Conservation (phyloP, 768 basidiomycete genomes). For the Pisolithus microcarpus region DNA sequence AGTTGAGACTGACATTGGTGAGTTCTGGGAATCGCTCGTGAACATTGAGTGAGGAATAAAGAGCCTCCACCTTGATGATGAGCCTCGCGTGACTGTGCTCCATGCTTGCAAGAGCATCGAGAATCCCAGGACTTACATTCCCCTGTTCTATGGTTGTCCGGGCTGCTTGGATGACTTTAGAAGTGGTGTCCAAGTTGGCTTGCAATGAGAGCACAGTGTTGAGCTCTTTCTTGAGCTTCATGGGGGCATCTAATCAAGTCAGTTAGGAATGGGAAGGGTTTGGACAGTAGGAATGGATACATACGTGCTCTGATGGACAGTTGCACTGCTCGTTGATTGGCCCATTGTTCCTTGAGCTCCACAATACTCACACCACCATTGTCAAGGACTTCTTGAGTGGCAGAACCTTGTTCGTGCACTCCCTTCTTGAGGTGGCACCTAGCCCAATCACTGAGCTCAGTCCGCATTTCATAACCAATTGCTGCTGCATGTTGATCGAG, state of each 20-base stretch:
- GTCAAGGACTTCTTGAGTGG: neutral
- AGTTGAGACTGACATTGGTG: slow-evolving; percentile 19
- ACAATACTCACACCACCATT: neutral
- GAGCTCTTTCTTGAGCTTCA: slow-evolving; percentile 22
- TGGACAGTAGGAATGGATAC: neutral
- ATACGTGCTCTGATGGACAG: slow-evolving; percentile 4
- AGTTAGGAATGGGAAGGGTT: slow-evolving; percentile 7
- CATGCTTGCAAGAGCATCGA: slow-evolving; percentile 14
- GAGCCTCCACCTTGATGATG: slow-evolving; percentile 19
- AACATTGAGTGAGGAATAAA: slow-evolving; percentile 32
- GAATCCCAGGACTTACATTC: neutral
- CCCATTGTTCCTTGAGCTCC: slow-evolving; percentile 3
- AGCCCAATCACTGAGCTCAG: slow-evolving; percentile 31
- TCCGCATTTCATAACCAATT: slow-evolving; percentile 19
- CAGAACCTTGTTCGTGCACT: slow-evolving; percentile 7
- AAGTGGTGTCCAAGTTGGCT: slow-evolving; percentile 19
- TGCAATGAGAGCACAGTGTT: slow-evolving; percentile 27
- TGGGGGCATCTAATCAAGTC: slow-evolving; percentile 24
- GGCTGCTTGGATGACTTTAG: slow-evolving; percentile 15
- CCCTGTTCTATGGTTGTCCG: slow-evolving; percentile 4
- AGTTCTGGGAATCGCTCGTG: slow-evolving; percentile 28
- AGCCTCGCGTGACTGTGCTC: slow-evolving; percentile 14
- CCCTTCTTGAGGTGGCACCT: slow-evolving; percentile 14
- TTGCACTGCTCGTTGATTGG: neutral
- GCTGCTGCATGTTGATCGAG: slow-evolving; percentile 27